These are phyloP conservation scores for Pythium chondricola DNA, from an alignment of 352 stramenopile species.

Conservation along the genomic window DNA sequence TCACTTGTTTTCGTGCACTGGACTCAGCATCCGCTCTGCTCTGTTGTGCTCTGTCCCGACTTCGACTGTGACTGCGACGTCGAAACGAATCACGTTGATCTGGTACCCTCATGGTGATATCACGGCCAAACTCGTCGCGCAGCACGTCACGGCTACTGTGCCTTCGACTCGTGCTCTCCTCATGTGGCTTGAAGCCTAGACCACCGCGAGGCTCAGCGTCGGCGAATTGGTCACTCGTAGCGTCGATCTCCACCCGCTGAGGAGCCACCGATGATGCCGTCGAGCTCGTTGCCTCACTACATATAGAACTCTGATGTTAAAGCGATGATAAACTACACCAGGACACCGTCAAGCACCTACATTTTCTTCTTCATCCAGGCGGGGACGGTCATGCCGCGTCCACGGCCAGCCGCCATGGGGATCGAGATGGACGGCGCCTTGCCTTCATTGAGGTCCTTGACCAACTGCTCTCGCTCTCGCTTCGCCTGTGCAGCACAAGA, in stretches of 20 bases:
- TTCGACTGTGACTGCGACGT: conserved; percentile 7
- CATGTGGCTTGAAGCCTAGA: too few species aligned
- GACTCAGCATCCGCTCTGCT: too few species aligned
- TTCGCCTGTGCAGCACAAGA: conserved; percentile 33
- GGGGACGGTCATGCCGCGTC: conserved; percentile 86
- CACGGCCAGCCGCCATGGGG: conserved; percentile 49
- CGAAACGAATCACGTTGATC: neutral
- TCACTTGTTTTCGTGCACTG: too few species aligned
- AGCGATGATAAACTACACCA: too few species aligned
- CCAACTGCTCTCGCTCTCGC: conserved; percentile 57
- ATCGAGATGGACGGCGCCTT: conserved; percentile 49
- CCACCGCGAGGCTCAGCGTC: neutral
- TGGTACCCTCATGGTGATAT: neutral
- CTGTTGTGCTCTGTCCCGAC: conserved; percentile 8
- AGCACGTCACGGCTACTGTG: neutral
- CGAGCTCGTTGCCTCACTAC: too few species aligned
- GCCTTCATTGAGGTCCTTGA: conserved; percentile 63
- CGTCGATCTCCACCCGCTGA: too few species aligned
- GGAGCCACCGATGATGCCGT: too few species aligned
- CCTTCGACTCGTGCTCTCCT: too few species aligned
- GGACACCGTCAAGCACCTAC: too few species aligned
- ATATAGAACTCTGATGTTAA: too few species aligned
- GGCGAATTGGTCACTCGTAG: too few species aligned
- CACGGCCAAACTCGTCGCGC: conserved; percentile 27
- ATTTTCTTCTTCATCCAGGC: conserved; percentile 92